Evolutionary conservation across 345 rosid genomes (phyloP), one percentile per base, ranked within the genome.

Genomic region (Cardiospermum halicacabum): DNA sequence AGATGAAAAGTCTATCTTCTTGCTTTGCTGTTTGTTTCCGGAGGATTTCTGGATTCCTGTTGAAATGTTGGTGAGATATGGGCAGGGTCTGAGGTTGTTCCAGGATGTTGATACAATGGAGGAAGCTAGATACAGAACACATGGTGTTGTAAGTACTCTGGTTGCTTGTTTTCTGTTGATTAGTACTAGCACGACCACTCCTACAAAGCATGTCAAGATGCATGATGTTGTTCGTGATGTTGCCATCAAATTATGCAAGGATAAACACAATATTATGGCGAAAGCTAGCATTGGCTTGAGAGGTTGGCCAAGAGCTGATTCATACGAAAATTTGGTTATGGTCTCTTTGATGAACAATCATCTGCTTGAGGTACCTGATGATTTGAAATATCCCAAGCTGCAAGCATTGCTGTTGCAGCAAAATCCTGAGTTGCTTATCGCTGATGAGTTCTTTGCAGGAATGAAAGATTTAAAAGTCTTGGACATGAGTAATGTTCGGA

Each of bases 11-110:
- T 19, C 43, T 19, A 16, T 32, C 18, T 30, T 71, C 34, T 40
- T 50, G 2, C 64, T 49, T 11, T 64, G 74, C 50, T 64, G 60
- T 27, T 64, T 58, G 8, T 62, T 40, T 27, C 65, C 65, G 11
- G 65, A 64, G 40, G 69, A 63, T 57, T 37, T 16, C 2, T 8
- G 43, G 11, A 55, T 70, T 25, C 19, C 64, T 0, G 7, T 70
- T 5, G 59, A 70, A 49, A 1, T 45, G 13, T 57, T 63, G 22
- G 34, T 70, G 11, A 16, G 25, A 25, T 36, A 36, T 24, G 69
- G 65, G 25, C 4, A 34, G 40, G 53, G 69, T 3, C 36, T 64
- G 4, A 11, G 53, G 16, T 57, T 57, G 58, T 70, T 70, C 53
- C 5, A 64, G 12, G 27, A 58, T 2, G 31, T 10, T 2, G 15